Evolutionary conservation across 192 early-diverging fungal genomes (phyloP), one percentile per base, ranked within the genome.

Genomic region (Phlyctochytrium bullatum): DNA sequence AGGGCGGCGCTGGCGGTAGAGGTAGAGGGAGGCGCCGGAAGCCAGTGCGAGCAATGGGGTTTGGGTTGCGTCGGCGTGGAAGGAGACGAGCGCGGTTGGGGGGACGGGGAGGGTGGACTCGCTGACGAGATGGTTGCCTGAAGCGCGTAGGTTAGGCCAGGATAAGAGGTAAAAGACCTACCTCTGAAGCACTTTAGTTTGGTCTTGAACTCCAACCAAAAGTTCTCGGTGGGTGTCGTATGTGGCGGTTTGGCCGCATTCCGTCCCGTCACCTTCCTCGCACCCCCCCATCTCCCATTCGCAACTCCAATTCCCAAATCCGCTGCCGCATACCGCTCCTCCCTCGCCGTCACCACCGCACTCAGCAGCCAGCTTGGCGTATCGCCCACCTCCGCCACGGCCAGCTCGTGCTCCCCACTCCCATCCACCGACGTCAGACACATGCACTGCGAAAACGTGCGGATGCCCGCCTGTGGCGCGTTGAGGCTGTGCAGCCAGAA

Each of bases 51-150:
- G n/a, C 1, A 64, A 34, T 1, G 69, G 69, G 23, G 54, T 64
- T 36, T 62, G 61, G 47, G 50, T n/a, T n/a, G 32, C 34, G 53
- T 71, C 69, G 1, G 69, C 62, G 30, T 71, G 64, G 36, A 71
- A 65, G 33, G 62, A 34, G 25, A 71, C 53, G n/a, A 71, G 34
- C 25, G 69, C 47, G 2, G 53, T 53, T 34, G 69, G 62, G 0
- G 61, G 32, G 16, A 35, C 68, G 10, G 68, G 65, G n/a, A 66
- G 24, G 17, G 20, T 57, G 10, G 24, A 30, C 57, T 66, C 65
- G 20, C 52, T 57, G 52, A 60, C 10, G 58, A 59, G 66, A 12
- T 24, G n/a, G 58, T 67, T 25, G 20, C 66, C 65, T 66, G 53
- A 14, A 25, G 27, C 20, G 12, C 25, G 54, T 20, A 25, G 16